phyloP scores from a whole-genome alignment of 345 rosid genomes.

The Camelina neglecta region DNA sequence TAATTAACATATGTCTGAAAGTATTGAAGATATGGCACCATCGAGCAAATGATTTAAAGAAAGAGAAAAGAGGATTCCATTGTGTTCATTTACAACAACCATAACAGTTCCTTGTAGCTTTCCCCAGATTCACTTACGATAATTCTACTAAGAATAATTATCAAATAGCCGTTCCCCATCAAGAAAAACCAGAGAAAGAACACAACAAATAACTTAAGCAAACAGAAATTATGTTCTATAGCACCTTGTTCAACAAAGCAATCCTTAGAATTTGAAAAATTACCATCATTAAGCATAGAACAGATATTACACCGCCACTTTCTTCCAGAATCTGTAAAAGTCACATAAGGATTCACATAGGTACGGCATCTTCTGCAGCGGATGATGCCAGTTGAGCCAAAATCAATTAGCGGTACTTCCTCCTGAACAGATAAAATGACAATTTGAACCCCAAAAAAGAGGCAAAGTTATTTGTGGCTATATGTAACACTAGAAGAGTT shows the following conservation, averaged over 20 bases:
- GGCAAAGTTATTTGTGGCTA: constrained; percentile 23
- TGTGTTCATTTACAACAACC: constrained; percentile 5
- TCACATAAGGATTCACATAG: constrained; percentile 91
- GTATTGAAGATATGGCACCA: constrained; percentile 14
- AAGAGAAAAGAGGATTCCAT: constrained; percentile 13
- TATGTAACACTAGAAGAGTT: constrained; percentile 6
- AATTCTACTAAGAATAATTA: constrained; percentile 11
- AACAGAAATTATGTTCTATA: neutral
- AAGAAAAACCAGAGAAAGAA: constrained; percentile 7
- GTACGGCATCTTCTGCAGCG: constrained; percentile 99
- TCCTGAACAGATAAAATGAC: constrained; percentile 60
- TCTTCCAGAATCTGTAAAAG: constrained; percentile 93
- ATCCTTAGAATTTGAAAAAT: constrained; percentile 18
- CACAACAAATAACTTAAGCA: constrained; percentile 6
- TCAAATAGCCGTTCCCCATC: neutral
- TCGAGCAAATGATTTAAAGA: constrained; percentile 9
- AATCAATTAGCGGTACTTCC: constrained; percentile 92
- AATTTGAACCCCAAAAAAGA: constrained; percentile 7
- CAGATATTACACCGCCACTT: constrained; percentile 99
- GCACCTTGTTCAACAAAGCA: constrained; percentile 1
- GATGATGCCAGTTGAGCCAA: constrained; percentile 80
- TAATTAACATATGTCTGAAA: constrained; percentile 14
- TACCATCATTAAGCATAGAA: constrained; percentile 92
- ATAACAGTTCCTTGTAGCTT: constrained; percentile 28
- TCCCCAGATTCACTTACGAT: constrained; percentile 9